Evolutionary conservation across 2,329 filamentous ascomycete species (phyloP), one percentile per base, ranked within the genome.

Genomic region (Coniochaeta sp.): DNA sequence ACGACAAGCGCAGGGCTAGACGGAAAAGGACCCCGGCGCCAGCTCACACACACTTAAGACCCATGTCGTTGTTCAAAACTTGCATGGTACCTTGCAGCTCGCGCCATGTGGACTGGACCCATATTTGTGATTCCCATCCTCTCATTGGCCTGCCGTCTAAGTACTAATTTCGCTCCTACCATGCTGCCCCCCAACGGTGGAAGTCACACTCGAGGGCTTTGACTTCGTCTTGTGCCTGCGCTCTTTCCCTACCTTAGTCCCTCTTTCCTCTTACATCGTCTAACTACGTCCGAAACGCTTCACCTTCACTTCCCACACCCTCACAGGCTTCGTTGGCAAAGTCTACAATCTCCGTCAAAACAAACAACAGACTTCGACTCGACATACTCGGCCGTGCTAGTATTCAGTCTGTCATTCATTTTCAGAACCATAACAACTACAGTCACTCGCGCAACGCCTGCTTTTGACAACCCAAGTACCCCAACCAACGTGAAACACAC

Each of bases 311-410:
- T 38, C 54, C n/a, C 62, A 52, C 47, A 52, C 63, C 63, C 67
- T 63, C 66, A 69, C 70, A 71, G 75, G 70, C 80, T 82, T 82
- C 80, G 80, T 82, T 82, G 80, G 80, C 80, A 82, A 78, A 82
- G 80, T 81, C 79, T 63, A 62, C 22, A 64, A 67, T 64, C 62
- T 62, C 60, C 63, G 43, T 68, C 72, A 17, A 17, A 36, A 52
- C 24, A 52, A n/a, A 31, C 22, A 66, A 64, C n/a, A n/a, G n/a
- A n/a, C 66, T 55, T 65, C 67, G 67, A 70, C 65, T 65, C 66
- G 66, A 66, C 68, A 62, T 68, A 69, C 69, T 71, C 67, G 66
- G 54, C 59, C 62, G 61, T 52, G 60, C 63, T 66, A 66, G 70
- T 71, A 67, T 69, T 69, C 68, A 67, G 65, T 63, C 66, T 55